Evolutionary conservation across 768 basidiomycete species (phyloP), one percentile per base, ranked within the genome.

Genomic region (Pleurotus cornucopiae): DNA sequence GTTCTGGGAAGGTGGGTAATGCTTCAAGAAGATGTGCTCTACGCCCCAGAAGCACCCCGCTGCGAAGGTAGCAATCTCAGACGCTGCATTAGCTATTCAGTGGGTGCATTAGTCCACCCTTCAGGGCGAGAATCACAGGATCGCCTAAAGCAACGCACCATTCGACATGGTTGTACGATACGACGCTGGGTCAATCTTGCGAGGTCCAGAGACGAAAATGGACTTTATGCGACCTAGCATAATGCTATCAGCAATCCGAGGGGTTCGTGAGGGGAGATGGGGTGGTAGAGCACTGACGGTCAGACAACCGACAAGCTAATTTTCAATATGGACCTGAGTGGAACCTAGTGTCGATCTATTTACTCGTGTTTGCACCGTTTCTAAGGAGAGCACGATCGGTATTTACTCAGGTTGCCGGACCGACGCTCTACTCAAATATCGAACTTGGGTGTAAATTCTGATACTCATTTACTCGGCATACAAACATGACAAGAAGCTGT

Each of bases 1-100:
- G 66, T 82, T 80, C 67, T 88, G 70, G 4, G 79, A 65, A 20
- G 85, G 84, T 0, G 87, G 86, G 71, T 83, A 91, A 61, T 90
- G 78, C 71, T 90, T 89, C 54, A 89, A 64, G 67, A 91, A 92
- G 66, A 91, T 89, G 64, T 92, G 89, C 62, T 93, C 88, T 16
- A 87, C 85, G 14, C 90, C 91, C 91, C 90, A 91, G 70, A 92
- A 92, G 65, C 90, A 91, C 18, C 90, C 51, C 38, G 51, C 51
- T 12, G 51, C 51, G 25, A 53, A 53, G 16, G 39, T 41, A 16
- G 51, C 51, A 21, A 20, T 53, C 21, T 53, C 37, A 13, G 51
- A 53, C 5, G 51, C 21, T 53, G 39, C 51, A 7, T 41, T 41
- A 18, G 51, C 51, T 53, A 41, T 25, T 18, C 51, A 53, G 30